Percentiles rank a stretch among this genome's conserved stretches.
phyloP scores from a whole-genome alignment of 257 asterid species.

The Solanum piurae region DNA sequence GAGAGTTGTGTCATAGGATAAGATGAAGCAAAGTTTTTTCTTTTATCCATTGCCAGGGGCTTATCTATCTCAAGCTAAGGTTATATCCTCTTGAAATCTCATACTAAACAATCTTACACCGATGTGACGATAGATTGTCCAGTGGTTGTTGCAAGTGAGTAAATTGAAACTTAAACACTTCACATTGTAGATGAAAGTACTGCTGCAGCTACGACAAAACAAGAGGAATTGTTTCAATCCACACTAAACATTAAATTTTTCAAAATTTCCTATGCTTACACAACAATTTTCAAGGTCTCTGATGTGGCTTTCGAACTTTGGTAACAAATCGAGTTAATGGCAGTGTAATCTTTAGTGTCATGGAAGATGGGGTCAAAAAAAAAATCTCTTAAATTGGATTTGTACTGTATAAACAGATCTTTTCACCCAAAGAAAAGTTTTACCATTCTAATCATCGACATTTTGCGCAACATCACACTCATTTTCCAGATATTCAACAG shows the following conservation, averaged over 20 bases:
- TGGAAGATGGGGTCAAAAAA: neutral
- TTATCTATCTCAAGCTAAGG: neutral
- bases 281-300: neutral
- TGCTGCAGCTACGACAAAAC: neutral
- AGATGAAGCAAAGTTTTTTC: neutral
- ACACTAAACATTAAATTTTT: neutral
- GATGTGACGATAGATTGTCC: neutral
- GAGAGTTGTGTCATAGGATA: neutral
- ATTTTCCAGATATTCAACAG: slow-evolving; percentile 60
- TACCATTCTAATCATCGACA: slow-evolving; percentile 70
- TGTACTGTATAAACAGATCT: neutral
- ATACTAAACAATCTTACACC: neutral
- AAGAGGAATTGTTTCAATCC: neutral
- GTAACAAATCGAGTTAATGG: neutral
- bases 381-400: neutral
- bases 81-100: neutral
- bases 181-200: neutral
- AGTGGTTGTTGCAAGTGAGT: neutral
- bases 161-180: neutral
- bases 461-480: slow-evolving; percentile 43
- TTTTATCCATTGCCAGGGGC: neutral
- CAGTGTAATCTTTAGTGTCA: neutral
- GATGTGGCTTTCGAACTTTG: neutral
- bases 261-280: neutral
- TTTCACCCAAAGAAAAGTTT: neutral